A percentile compares a stretch with the other conserved stretches of the same genome.
Conservation (phyloP, 305 asterid species). For the Solanum hybrid region DNA sequence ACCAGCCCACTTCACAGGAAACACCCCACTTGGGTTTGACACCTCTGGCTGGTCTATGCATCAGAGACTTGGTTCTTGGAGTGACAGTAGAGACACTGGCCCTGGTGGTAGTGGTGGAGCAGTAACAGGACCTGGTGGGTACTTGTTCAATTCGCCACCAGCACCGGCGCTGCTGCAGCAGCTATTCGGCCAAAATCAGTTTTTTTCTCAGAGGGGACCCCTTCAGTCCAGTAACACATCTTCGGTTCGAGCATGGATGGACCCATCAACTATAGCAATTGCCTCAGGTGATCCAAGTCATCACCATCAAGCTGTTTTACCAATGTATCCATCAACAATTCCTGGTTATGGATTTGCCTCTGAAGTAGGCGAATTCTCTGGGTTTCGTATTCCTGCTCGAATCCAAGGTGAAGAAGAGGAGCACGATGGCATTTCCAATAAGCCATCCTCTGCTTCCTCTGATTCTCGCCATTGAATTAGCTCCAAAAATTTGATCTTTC, state of each 20-base stretch:
- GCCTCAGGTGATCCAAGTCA: constrained; percentile 33
- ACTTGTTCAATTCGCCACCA: constrained; percentile 45
- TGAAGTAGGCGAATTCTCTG: constrained; percentile 56
- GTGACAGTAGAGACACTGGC: constrained; percentile 28
- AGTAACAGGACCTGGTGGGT: constrained; percentile 27
- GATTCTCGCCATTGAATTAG: constrained; percentile 74
- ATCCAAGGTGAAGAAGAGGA: constrained; percentile 98
- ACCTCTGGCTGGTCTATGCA: constrained; percentile 53
- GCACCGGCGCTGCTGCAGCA: constrained; percentile 58
- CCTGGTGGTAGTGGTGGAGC: constrained; percentile 22
- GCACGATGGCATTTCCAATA: constrained; percentile 86
- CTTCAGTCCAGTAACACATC: constrained; percentile 84
- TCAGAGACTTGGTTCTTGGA: constrained; percentile 54
- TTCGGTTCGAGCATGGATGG: constrained; percentile 95
- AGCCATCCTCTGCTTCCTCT: constrained; percentile 98
- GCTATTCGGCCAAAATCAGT: constrained; percentile 52
- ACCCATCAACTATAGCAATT: constrained; percentile 44
- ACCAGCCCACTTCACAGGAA: constrained; percentile 14
- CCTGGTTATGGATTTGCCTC: constrained; percentile 53
- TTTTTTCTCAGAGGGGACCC: constrained; percentile 74
- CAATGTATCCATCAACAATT: constrained; percentile 35
- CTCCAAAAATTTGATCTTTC: constrained; percentile 22
- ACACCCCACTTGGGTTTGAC: constrained; percentile 46
- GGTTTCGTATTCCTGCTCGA: constrained; percentile 82
- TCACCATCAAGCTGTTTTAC: constrained; percentile 29